Evolutionary conservation across 2,329 filamentous ascomycete genomes (phyloP).

Genomic region (Sarocladium strictum): DNA sequence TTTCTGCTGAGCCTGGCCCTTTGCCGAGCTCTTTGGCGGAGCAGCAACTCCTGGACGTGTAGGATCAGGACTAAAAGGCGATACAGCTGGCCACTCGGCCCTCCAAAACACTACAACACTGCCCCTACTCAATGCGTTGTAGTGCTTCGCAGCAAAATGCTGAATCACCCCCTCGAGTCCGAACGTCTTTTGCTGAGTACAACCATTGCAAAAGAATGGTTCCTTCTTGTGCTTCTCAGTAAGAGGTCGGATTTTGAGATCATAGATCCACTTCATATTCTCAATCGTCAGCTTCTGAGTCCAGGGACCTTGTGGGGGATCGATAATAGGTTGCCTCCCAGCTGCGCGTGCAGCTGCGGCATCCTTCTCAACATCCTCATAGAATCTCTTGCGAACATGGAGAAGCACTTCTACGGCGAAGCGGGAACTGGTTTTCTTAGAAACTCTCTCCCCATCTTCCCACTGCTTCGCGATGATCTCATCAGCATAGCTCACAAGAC

Average conservation of each 20-base stretch:
- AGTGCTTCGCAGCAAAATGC: constrained; percentile 80
- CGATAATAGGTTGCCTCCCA: constrained; percentile 36
- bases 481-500: constrained; percentile 61
- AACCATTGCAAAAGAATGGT: constrained; percentile 69
- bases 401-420: constrained; percentile 69
- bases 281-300: constrained; percentile 65
- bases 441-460: constrained; percentile 57
- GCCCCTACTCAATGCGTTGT: constrained; percentile 60
- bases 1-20: background rate
- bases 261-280: constrained; percentile 83
- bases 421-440: constrained; percentile 54
- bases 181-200: constrained; percentile 62
- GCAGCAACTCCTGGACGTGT: constrained; percentile 22
- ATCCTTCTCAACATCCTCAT: constrained; percentile 51
- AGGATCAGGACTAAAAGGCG: constrained; percentile 65
- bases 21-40: background rate
- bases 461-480: constrained; percentile 62
- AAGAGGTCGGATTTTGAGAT: constrained; percentile 65
- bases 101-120: constrained; percentile 74
- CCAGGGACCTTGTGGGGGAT: constrained; percentile 47
- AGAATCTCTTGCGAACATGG: constrained; percentile 62
- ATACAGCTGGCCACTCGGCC: constrained; percentile 69
- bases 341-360: constrained; percentile 39
- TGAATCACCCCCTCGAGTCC: constrained; percentile 75
- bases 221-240: constrained; percentile 64